Evolutionary conservation across 2,329 filamentous ascomycete species (phyloP), one percentile per base, ranked within the genome.

Genomic region (Exophiala calicioides): DNA sequence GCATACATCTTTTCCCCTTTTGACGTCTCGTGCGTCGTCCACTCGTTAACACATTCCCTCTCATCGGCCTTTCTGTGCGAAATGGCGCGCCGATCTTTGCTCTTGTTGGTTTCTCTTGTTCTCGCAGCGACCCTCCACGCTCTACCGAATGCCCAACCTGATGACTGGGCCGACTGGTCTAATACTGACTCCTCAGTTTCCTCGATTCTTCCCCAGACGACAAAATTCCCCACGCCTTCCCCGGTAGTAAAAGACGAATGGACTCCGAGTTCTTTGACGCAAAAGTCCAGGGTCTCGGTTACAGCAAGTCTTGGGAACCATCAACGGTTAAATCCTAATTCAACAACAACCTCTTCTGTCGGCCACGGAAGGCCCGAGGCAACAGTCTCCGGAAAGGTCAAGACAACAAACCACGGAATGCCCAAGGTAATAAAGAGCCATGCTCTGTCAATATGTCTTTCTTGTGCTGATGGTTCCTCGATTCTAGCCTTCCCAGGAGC

Each of bases 1-100:
- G n/a, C n/a, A n/a, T n/a, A n/a, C n/a, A n/a, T n/a, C n/a, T 38
- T 27, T 12, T 9, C 16, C 12, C n/a, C 34, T 13, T 15, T 47
- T 47, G 44, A 35, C 44, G 44, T 35, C 15, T 33, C 20, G 23
- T 16, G 36, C 44, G 44, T 41, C 33, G 44, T 47, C 36, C 44
- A 34, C 31, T 47, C 44, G 26, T 19, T 10, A 10, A 7, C 6
- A 8, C 15, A 6, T 12, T 16, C 5, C 7, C 24, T 12, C 24
- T 27, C 7, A 27, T 27, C 9, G 8, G 10, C 2, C 2, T 3
- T 23, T 37, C 15, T 19, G 3, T 37, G 34, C 34, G 13, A 37
- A 10, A 37, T 37, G 34, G 34, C 7, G 8, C 3, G 23, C 20
- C 7, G 19, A n/a, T 37, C 20, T 3, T 5, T 37, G 2, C 6